Base-by-base conservation (phyloP, 2,329 filamentous ascomycete species). In the Neospermospora avenae region DNA sequence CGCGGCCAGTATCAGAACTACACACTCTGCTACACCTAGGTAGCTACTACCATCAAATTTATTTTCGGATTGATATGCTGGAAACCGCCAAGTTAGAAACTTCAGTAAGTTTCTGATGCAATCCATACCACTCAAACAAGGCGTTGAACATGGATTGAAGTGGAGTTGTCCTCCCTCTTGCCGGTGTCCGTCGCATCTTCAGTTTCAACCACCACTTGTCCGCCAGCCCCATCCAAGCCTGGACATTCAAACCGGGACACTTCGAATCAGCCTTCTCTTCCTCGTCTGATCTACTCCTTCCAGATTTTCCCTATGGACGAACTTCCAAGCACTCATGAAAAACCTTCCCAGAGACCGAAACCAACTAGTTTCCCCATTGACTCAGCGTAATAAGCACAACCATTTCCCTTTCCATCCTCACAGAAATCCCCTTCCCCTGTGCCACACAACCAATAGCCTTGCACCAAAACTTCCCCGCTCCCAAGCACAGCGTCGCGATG, bases 391-490 rank as follows among this genome's bases (percentile, higher is more conserved):
- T 46, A 39, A 59, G 58, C 53, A 56, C 59, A 61, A 64, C 59
- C 45, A 48, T 51, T 37, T 60, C 58, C 57, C 54, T 58, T 55
- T 57, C 48, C 53, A 58, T 54, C 39, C 10, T 39, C 35, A 39
- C 39, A 37, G 58, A 55, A 39, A 59, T 58, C 37, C 37, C 61
- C 39, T 57, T 63, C 55, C 66, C 65, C 63, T 65, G 65, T 58
- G 24, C 45, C 65, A 67, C 66, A 68, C 65, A 60, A 37, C 68
- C 68, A 69, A 68, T 68, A 25, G 58, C 54, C 45, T 46, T 20
- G 11, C 51, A 25, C 18, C 25, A 42, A 37, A 35, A 16, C 39
- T 68, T 63, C 67, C 67, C 67, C 68, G 66, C 68, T 66, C 62
- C 22, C 51, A 41, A 52, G 34, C 48, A 44, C 4, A 52, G 48